Conservation (phyloP, 495 filamentous ascomycete genomes). For the Penicillium ucsense region DNA sequence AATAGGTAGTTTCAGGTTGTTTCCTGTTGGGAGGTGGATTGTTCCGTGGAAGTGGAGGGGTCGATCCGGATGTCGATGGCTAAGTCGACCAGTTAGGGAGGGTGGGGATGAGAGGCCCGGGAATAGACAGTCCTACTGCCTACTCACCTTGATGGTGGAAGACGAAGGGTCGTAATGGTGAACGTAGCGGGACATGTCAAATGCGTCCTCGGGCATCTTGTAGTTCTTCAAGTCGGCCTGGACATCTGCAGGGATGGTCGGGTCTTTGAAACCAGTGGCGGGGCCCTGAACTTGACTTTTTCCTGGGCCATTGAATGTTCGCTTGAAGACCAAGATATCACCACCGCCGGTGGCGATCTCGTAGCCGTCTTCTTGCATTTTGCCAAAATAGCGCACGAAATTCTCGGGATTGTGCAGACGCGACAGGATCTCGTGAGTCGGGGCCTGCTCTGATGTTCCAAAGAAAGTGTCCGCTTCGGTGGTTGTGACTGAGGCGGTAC, state of each 20-base stretch:
- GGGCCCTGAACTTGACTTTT: background rate
- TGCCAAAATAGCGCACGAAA: constrained; percentile 59
- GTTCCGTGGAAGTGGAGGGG: background rate
- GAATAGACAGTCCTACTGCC: constrained; percentile 51
- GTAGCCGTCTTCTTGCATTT: constrained; percentile 58
- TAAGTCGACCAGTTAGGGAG: constrained; percentile 22
- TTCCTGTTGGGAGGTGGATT: no score
- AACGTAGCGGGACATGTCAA: background rate
- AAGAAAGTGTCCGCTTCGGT: constrained; percentile 55
- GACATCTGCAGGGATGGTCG: background rate
- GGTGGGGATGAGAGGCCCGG: constrained; percentile 13
- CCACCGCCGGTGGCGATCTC: constrained; percentile 62
- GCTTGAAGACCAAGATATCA: constrained; percentile 65
- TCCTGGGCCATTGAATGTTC: constrained; percentile 27
- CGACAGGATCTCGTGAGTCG: constrained; percentile 53
- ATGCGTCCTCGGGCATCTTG: constrained; percentile 3
- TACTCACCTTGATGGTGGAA: constrained; percentile 33
- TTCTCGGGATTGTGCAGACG: constrained; percentile 60
- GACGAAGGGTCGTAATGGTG: background rate
- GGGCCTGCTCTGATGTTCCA: constrained; percentile 28
- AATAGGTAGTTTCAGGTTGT: no score
- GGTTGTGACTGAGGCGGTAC: constrained; percentile 46
- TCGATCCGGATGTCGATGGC: background rate
- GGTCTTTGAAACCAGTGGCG: constrained; percentile 6
- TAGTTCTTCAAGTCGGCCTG: constrained; percentile 8